Conservation (phyloP, 1,284 basidiomycete species). For the Mycena sp. region DNA sequence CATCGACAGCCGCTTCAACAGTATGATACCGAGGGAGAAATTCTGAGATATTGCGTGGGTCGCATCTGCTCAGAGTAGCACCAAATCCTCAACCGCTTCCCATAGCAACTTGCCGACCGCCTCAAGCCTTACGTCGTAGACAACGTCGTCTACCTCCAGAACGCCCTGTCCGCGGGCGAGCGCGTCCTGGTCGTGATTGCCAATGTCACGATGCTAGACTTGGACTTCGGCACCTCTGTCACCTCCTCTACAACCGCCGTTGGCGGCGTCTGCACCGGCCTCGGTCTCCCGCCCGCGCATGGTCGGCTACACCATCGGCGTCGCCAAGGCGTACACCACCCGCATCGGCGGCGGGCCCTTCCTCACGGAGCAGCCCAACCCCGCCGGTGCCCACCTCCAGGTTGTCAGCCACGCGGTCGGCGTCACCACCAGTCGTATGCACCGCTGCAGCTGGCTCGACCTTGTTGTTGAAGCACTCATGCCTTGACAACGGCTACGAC, state of each 20-base stretch:
- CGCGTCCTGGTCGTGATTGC: constrained; percentile 95
- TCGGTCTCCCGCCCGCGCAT: constrained; percentile 92
- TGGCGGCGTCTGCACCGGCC: constrained; percentile 95
- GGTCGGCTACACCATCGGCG: constrained; percentile 89
- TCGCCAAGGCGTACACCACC: constrained; percentile 98
- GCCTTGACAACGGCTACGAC: constrained; percentile 96
- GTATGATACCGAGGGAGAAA: constrained; percentile 98
- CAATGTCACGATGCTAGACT: constrained; percentile 97
- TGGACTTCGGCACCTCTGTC: constrained; percentile 98
- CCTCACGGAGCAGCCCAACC: constrained; percentile 94
- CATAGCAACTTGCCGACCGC: constrained; percentile 83
- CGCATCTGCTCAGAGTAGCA: too few relatives aligned
- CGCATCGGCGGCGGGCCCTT: constrained; percentile 98
- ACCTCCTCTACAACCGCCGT: constrained; percentile 94
- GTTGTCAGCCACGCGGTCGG: constrained; percentile 95
- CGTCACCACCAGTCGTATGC: constrained; percentile 89
- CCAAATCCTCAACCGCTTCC: background rate
- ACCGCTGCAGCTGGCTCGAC: constrained; percentile 98
- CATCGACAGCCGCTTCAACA: constrained; percentile 98
- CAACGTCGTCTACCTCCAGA: constrained; percentile 87
- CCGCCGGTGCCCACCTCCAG: constrained; percentile 89
- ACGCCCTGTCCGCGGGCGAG: constrained; percentile 81
- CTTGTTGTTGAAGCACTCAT: constrained; percentile 96
- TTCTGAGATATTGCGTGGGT: constrained; percentile 83
- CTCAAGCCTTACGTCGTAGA: constrained; percentile 92